These are phyloP conservation scores for Fraxinus nigra DNA, from an alignment of 305 asterid genomes.

Conservation along the genomic window DNA sequence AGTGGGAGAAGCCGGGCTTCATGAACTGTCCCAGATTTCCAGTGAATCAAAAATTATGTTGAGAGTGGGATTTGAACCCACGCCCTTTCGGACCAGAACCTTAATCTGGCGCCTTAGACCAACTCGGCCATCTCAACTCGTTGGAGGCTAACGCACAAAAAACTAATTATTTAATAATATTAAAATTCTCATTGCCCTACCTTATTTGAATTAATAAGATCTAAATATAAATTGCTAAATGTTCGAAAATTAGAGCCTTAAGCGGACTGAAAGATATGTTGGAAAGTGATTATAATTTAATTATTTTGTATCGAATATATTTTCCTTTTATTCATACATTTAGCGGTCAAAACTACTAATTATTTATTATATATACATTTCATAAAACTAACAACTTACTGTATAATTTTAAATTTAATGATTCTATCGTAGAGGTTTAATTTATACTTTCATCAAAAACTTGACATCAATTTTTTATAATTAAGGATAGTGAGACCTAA, in stretches of 20 bases:
- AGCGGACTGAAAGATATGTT: no score
- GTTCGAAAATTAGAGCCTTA: no score
- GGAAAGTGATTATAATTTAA: no score
- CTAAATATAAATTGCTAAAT: no score
- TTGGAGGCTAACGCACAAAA: no score
- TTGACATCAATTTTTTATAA: not conserved
- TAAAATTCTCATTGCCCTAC: no score
- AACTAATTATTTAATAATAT: no score
- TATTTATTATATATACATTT: not conserved
- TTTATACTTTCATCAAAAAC: not conserved
- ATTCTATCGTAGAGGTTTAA: not conserved
- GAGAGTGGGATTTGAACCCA: constrained; percentile 59
- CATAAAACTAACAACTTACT: not conserved
- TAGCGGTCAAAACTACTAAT: not conserved
- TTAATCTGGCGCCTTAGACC: constrained; percentile 88
- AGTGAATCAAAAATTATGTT: constrained; percentile 10
- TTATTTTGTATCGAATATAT: not conserved
- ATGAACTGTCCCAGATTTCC: not conserved
- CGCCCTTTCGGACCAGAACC: constrained; percentile 75
- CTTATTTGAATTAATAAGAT: no score
- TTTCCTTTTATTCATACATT: no score
- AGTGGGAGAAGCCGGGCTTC: not conserved
- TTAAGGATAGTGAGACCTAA: not conserved
- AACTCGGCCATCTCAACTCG: constrained; percentile 59
- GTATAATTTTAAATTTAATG: no score